Base-by-base conservation (phyloP, 2,329 filamentous ascomycete genomes). In the Myriosclerotinia curreyana region DNA sequence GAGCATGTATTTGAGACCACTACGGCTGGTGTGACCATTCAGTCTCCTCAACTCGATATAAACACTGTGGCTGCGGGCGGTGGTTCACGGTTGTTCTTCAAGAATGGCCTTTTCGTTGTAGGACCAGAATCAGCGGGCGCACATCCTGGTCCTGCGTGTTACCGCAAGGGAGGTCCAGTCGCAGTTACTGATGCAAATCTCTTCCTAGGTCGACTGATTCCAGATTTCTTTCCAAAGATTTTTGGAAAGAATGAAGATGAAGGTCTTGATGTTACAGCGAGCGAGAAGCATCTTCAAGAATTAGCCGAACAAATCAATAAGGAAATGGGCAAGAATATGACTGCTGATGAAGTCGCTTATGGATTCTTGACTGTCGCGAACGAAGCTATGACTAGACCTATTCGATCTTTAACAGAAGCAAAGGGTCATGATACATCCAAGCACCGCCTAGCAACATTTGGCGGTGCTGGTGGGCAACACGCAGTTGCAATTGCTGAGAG, bases 141-240 rank as follows among this genome's bases (percentile, higher is more conserved):
- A 2, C 91, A 96, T 71, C 93, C 93, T 0, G 92, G 92, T 0
- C 93, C 92, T 11, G 91, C 91, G 0, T 96, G 92, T 70, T 96
- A 96, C 75, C 84, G 92, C 34, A 96, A 96, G 75, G 90, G 89
- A 0, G 92, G 92, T 0, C 92, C 93, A 3, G 81, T 94, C 5
- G 94, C 93, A 0, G 92, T 97, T 28, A 97, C 92, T 0, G 93
- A 97, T 74, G 92, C 93, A 1, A 96, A 96, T 70, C 76, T 96
- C 6, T 91, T 92, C 70, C 84, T 96, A 0, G 92, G 93, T 0
- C 84, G 93, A 48, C 79, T 98, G 5, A 77, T 96, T 1, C 93
- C 93, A 0, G 91, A 96, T 67, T 96, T 95, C 80, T 97, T 97
- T 73, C 93, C 93, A 0, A 94, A 93, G 75, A 97, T 98, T 65